These are phyloP conservation scores for Mucor racemosus DNA, from an alignment of 371 early-diverging fungal genomes.

Conservation along the genomic window DNA sequence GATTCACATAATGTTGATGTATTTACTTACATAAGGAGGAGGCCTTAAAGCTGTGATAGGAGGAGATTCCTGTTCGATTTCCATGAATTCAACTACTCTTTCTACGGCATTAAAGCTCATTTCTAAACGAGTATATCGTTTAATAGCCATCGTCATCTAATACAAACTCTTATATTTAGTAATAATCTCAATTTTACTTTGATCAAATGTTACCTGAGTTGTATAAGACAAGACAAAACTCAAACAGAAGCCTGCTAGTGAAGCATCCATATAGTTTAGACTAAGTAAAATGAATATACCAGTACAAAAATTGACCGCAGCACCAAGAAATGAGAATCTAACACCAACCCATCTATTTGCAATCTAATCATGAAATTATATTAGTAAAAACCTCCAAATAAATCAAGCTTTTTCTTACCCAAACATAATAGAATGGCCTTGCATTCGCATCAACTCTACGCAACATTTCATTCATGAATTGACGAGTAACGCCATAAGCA, in stretches of 20 bases:
- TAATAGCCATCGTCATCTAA: slow-evolving; percentile 26
- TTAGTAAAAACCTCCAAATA: too few relatives aligned
- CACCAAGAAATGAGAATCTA: slow-evolving; percentile 60
- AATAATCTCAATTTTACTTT: too few relatives aligned
- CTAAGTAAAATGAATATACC: slow-evolving; percentile 59
- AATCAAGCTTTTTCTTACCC: slow-evolving; percentile 63
- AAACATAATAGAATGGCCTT: slow-evolving; percentile 75
- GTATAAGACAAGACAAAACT: slow-evolving; percentile 75
- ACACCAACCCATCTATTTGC: slow-evolving; percentile 84
- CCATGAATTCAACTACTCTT: slow-evolving; percentile 77
- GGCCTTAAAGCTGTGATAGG: slow-evolving; percentile 43
- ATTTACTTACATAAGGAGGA: slow-evolving; percentile 40
- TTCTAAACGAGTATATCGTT: slow-evolving; percentile 74
- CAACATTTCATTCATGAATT: slow-evolving; percentile 59
- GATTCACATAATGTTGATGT: too few relatives aligned
- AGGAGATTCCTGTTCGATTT: slow-evolving; percentile 73
- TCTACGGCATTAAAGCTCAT: slow-evolving; percentile 85
- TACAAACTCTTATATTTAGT: too few relatives aligned
- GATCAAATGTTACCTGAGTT: too few relatives aligned
- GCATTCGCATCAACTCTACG: slow-evolving; percentile 63
- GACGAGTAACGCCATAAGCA: slow-evolving; percentile 68
- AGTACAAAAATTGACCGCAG: slow-evolving; percentile 69
- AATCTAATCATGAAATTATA: background rate
- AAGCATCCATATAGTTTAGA: slow-evolving; percentile 65
- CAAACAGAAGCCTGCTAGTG: slow-evolving; percentile 81